Base-by-base conservation (phyloP, 2,329 filamentous ascomycete species). In the Diaporthe velutina region DNA sequence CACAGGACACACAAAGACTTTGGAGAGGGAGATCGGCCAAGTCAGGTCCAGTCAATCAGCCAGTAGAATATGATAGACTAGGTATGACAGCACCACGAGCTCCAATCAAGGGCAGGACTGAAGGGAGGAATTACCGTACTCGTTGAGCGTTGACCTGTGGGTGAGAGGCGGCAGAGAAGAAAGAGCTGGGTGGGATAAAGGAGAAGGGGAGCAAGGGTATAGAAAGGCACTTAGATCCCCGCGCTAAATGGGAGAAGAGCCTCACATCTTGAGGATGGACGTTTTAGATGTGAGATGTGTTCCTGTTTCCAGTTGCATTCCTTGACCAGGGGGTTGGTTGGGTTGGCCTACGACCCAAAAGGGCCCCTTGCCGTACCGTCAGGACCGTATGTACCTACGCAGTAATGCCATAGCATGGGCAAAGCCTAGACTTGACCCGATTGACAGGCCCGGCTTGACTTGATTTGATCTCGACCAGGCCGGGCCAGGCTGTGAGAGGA, bases 251-350 rank as follows among this genome's bases (percentile, higher is more conserved):
- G 54, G 13, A 45, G 40, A 64, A 72, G 70, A 72, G 70, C 57
- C 70, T 64, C 70, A 72, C 4, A 48, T 64, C 33, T 52, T 48
- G 35, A 68, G 57, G 28, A 61, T 35, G 57, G 33, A 28, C 35
- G 45, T 64, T 72, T 45, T 54, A 60, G 70, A 71, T 52, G 25
- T 71, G 57, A 72, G 42, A 72, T n/a, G n/a, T 55, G 70, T 64
- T 64, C 70, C 70, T 54, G 35, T 64, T 64, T 72, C 60, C 50
- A 72, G 70, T 68, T 54, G 45, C 64, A 68, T 68, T 68, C 48
- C 33, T n/a, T 28, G 33, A 40, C 45, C 64, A 68, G 33, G 64
- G 45, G 45, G 45, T 25, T 38, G 35, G 35, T 5, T 38, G 5
- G 35, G 35, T 38, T 54, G 30, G 30, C 30, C 28, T 28, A 38